These are phyloP conservation scores for Vinca minor DNA, from an alignment of 257 asterid species.

Conservation along the genomic window DNA sequence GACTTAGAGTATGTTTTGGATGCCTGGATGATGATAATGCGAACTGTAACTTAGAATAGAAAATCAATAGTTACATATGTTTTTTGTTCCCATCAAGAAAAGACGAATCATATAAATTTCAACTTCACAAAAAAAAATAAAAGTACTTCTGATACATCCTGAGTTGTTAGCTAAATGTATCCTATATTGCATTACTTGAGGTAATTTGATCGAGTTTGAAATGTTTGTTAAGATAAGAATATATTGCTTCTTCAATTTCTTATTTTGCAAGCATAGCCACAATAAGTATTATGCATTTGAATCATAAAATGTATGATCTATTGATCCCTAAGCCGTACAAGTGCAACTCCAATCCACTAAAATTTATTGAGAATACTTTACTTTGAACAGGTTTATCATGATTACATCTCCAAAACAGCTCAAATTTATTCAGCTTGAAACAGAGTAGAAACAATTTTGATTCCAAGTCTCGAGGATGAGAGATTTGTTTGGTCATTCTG, in stretches of 20 bases:
- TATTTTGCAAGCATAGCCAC: no score
- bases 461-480: background rate
- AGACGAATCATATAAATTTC: background rate
- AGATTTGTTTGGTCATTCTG: background rate
- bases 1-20: slow-evolving; percentile 49
- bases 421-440: background rate
- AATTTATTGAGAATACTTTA: no score
- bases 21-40: slow-evolving; percentile 28
- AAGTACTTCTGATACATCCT: background rate
- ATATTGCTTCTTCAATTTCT: background rate
- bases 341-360: background rate
- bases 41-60: slow-evolving; percentile 1
- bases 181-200: background rate
- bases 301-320: background rate
- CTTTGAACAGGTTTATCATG: background rate
- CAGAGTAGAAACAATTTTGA: background rate
- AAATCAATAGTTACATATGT: background rate
- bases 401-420: background rate
- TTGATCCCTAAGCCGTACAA: background rate
- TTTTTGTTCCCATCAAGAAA: no score
- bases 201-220: background rate
- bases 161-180: background rate
- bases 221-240: background rate
- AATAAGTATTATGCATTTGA: no score
- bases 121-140: background rate